Conservation (phyloP, 495 filamentous ascomycete species). For the Durotheca rogersii region DNA sequence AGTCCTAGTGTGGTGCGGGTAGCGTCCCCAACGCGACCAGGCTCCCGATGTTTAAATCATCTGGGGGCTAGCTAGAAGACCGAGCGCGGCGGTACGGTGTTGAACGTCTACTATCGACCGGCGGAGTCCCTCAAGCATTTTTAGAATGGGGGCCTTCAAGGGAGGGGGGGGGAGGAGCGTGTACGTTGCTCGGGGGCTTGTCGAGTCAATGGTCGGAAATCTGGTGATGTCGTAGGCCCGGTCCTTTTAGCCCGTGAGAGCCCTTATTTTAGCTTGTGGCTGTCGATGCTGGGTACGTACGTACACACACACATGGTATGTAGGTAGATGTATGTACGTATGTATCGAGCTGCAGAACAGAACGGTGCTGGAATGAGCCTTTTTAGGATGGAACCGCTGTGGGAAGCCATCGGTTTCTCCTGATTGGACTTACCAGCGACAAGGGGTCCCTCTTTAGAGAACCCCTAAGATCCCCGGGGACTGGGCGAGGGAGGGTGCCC, state of each 20-base stretch:
- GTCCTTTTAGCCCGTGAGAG: constrained; percentile 29
- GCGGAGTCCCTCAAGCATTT: constrained; percentile 18
- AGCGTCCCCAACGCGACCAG: constrained; percentile 4
- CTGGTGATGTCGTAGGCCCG: constrained; percentile 24
- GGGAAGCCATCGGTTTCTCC: constrained; percentile 13
- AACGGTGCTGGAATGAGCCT: constrained; percentile 16
- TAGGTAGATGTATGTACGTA: too few species aligned
- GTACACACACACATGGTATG: too few species aligned
- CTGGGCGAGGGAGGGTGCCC: constrained; percentile 4
- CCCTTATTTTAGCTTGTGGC: constrained; percentile 16
- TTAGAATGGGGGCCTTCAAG: constrained; percentile 9
- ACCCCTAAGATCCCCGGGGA: constrained; percentile 13
- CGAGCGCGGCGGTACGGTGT: constrained; percentile 13
- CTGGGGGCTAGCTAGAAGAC: constrained; percentile 9
- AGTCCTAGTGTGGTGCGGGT: constrained; percentile 13
- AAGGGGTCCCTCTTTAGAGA: constrained; percentile 15
- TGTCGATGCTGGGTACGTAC: constrained; percentile 29
- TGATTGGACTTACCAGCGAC: constrained; percentile 28
- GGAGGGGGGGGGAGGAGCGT: too few species aligned
- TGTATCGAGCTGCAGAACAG: constrained; percentile 25
- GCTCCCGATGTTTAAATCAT: constrained; percentile 8
- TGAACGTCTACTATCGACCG: constrained; percentile 26
- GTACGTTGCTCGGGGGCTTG: constrained; percentile 8
- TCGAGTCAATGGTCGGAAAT: constrained; percentile 13
- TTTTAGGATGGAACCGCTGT: constrained; percentile 24